These are phyloP conservation scores for Diaporthe citri DNA, from an alignment of 2,329 filamentous ascomycete genomes.

Conservation along the genomic window DNA sequence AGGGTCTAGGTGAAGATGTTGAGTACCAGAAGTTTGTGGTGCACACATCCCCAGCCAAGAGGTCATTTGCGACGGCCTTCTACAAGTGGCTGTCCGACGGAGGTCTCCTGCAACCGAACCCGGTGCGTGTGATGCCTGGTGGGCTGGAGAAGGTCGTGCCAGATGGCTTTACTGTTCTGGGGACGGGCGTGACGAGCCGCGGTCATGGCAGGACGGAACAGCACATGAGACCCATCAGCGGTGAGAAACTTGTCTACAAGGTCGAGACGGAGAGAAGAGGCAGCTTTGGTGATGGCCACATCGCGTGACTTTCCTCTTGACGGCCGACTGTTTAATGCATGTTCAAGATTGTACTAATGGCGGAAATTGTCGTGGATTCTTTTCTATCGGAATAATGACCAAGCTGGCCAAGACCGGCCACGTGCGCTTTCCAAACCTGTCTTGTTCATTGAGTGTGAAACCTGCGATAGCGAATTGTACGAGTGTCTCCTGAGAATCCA, in stretches of 20 bases:
- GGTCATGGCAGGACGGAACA: slow-evolving; percentile 43
- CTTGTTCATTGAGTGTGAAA: too few species aligned
- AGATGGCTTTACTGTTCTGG: slow-evolving; percentile 48
- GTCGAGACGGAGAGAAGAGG: slow-evolving; percentile 31
- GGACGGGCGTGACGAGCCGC: slow-evolving; percentile 45
- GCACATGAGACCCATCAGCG: slow-evolving; percentile 55
- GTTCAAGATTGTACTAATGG: not conserved
- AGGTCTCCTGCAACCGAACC: slow-evolving; percentile 47
- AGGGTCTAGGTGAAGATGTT: slow-evolving; percentile 55
- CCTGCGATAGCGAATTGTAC: not conserved
- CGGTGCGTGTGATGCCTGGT: slow-evolving; percentile 49
- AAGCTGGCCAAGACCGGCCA: not conserved
- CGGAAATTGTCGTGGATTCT: not conserved
- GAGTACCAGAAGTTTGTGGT: slow-evolving; percentile 51
- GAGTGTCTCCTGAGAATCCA: too few species aligned
- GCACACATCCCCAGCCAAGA: slow-evolving; percentile 44
- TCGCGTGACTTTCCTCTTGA: not conserved
- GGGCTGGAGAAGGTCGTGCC: slow-evolving; percentile 45
- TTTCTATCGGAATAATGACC: not conserved
- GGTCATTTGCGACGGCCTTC: slow-evolving; percentile 51
- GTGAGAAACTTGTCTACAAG: slow-evolving; percentile 55
- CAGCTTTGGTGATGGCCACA: slow-evolving; percentile 35
- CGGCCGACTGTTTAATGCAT: too few species aligned
- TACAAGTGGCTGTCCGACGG: slow-evolving; percentile 51
- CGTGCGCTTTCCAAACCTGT: not conserved